phyloP scores from a whole-genome alignment of 805 yeast species.

The Sugiyamaella valdiviana region DNA sequence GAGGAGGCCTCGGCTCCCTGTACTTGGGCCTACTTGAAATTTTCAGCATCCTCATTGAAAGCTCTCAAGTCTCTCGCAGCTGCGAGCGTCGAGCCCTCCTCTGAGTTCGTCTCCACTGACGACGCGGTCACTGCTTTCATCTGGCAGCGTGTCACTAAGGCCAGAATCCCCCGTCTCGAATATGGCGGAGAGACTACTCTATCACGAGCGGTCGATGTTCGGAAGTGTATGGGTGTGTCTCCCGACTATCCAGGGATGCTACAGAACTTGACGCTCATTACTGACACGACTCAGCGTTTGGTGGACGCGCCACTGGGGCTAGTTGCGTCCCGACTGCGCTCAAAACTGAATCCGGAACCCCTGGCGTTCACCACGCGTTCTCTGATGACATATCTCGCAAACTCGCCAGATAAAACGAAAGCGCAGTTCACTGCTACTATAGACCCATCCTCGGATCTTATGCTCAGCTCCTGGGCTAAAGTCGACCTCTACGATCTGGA shows the following conservation, averaged over 20 bases:
- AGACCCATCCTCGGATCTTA: constrained; percentile 5
- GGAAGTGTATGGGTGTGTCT: constrained; percentile 4
- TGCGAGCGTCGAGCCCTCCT: not conserved
- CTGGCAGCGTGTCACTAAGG: constrained; percentile 6
- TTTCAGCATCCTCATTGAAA: not conserved
- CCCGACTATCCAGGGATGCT: constrained; percentile 10
- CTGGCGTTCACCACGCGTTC: not conserved
- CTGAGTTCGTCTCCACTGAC: constrained; percentile 10
- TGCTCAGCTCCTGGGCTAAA: constrained; percentile 18
- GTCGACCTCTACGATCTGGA: constrained; percentile 9
- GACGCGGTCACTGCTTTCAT: constrained; percentile 11
- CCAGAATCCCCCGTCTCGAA: not conserved
- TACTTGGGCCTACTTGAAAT: constrained; percentile 9
- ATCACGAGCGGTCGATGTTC: constrained; percentile 11
- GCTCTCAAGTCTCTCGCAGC: constrained; percentile 4
- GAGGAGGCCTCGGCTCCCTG: not conserved
- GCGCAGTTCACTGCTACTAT: constrained; percentile 3
- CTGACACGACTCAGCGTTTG: not conserved
- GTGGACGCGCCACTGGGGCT: constrained; percentile 8
- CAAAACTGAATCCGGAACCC: constrained; percentile 5
- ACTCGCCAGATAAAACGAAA: not conserved
- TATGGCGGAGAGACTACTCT: not conserved
- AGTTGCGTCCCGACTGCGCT: constrained; percentile 10
- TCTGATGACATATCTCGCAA: constrained; percentile 3
- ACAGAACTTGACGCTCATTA: constrained; percentile 10